Evolutionary conservation across 2,329 filamentous ascomycete species (phyloP), one percentile per base, ranked within the genome.

Genomic region (Huntiella decipiens): DNA sequence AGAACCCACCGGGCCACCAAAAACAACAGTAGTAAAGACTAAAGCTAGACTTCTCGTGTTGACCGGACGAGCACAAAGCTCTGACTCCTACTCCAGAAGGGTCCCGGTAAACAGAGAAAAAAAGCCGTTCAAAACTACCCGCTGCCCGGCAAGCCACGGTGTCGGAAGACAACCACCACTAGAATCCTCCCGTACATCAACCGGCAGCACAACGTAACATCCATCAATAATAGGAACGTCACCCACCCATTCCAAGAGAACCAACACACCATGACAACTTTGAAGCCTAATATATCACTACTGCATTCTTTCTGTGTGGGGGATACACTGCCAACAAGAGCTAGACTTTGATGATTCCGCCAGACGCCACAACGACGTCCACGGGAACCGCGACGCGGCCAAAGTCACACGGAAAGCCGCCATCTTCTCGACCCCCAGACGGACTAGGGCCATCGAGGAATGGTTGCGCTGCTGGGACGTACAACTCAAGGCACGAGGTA

Each of bases 291-390:
- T 34, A 19, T 7, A 32, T 16, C 8, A 22, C 43, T 37, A 8
- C 7, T 37, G 10, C 28, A 19, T 46, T 55, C 64, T 75, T 73
- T 79, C 76, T 87, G 82, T 70, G 79, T 85, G 58, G 78, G 22
- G 82, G 73, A 67, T 71, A 80, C 84, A 83, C 73, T 79, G 74
- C 79, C 82, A 77, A 82, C 81, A 61, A 69, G 79, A 84, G 93
- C 79, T 77, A 66, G 83, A 91, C 86, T 95, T 94, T 93, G 44
- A 80, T 67, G 81, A 87, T 79, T 82, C 78, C 80, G 77, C 75
- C 75, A 12, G 15, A 31, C 22, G 22, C 22, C 22, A 28, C 7
- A 28, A 28, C 6, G 22, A 28, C 22, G 22, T 28, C 22, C 22
- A 4, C 45, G 55, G 46, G 73, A 74, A 78, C 76, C 80, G 77